phyloP scores from a whole-genome alignment of 768 basidiomycete species.

The Trametes cinnabarina region DNA sequence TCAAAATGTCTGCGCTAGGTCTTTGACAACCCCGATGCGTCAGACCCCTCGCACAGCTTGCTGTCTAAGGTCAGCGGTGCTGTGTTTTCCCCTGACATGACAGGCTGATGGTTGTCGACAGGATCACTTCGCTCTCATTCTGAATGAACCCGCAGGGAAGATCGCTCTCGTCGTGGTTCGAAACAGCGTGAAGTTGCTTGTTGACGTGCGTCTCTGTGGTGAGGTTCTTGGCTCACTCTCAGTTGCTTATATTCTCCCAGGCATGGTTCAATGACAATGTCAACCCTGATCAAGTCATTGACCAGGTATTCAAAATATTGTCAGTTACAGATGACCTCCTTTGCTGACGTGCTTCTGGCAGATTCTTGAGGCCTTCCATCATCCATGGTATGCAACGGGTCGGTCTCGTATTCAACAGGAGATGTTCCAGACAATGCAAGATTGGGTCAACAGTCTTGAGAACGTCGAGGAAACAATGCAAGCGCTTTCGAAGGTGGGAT shows the following conservation, averaged over 20 bases:
- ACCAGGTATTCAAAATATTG: constrained; percentile 36
- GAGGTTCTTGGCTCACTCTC: not conserved
- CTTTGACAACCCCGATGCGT: constrained; percentile 63
- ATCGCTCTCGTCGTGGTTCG: constrained; percentile 67
- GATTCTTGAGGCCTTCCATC: constrained; percentile 68
- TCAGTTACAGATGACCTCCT: not conserved
- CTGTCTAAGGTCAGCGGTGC: constrained; percentile 56
- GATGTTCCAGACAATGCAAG: constrained; percentile 57
- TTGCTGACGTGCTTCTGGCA: not conserved
- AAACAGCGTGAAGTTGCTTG: constrained; percentile 57
- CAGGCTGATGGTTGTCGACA: constrained; percentile 21
- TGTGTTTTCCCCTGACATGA: too few species aligned
- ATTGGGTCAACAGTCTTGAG: constrained; percentile 52
- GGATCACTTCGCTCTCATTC: constrained; percentile 71
- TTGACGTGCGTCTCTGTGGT: constrained; percentile 39
- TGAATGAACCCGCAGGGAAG: constrained; percentile 75
- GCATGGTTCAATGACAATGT: constrained; percentile 51
- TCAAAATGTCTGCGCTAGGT: constrained; percentile 39
- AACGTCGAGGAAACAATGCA: constrained; percentile 45
- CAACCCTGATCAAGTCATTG: constrained; percentile 45
- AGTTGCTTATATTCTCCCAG: constrained; percentile 19
- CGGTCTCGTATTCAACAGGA: constrained; percentile 52
- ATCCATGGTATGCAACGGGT: constrained; percentile 61
- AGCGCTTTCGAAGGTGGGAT: constrained; percentile 50
- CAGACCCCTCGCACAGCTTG: constrained; percentile 72